These are phyloP conservation scores for Cucumis melo DNA, from an alignment of 306 rosid species.

Conservation along the genomic window DNA sequence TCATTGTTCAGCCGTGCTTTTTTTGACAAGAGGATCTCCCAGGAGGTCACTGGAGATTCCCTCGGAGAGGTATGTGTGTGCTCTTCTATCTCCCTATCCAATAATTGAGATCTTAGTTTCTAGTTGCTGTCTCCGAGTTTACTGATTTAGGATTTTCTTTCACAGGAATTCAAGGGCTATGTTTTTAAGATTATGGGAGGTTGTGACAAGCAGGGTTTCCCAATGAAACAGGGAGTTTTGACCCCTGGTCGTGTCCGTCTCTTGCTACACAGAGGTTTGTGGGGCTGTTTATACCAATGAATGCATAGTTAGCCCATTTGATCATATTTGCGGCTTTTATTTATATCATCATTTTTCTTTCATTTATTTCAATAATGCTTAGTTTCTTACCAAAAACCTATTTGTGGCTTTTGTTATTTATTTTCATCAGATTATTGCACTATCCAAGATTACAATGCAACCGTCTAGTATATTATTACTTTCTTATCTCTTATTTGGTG, in stretches of 20 bases:
- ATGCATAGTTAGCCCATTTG: neutral
- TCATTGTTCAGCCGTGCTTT: constrained; percentile 32
- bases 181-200: constrained; percentile 53
- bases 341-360: too few species aligned
- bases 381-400: too few species aligned
- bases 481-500: too few species aligned
- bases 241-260: constrained; percentile 43
- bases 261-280: constrained; percentile 36
- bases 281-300: neutral
- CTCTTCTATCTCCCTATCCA: too few species aligned
- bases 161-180: constrained; percentile 43
- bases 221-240: constrained; percentile 56
- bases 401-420: neutral
- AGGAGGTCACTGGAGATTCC: constrained; percentile 49
- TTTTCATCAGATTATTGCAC: neutral
- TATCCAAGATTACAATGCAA: too few species aligned
- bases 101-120: neutral
- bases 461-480: too few species aligned
- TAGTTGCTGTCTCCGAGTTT: neutral
- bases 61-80: constrained; percentile 32
- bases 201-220: constrained; percentile 50
- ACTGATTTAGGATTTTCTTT: neutral
- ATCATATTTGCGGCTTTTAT: neutral
- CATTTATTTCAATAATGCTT: too few species aligned
- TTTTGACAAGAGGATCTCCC: constrained; percentile 50